Base-by-base conservation (phyloP, 805 yeast genomes). In the Tanozyma kutaoensis region DNA sequence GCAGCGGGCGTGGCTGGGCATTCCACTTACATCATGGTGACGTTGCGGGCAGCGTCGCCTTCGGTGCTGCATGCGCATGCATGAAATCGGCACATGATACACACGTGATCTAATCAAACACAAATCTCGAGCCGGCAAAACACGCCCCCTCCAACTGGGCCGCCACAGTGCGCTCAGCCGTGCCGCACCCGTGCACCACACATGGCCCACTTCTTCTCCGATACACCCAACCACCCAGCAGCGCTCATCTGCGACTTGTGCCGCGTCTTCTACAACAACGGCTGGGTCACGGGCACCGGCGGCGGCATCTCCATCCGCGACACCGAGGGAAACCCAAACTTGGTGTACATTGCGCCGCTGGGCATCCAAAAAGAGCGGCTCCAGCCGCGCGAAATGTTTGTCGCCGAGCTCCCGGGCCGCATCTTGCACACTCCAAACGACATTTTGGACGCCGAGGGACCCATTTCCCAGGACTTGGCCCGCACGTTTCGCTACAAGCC, bases 231-330 rank as follows among this genome's bases (percentile, higher is more conserved):
- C 23, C 88, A 79, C 47, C 94, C 96, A 0, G 93, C 94, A 2
- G 75, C 78, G 42, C 57, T 79, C 40, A 81, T 86, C 34, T 84
- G 94, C 48, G 79, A 77, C 33, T 62, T 86, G 17, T 85, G 95
- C 47, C 60, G 69, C 27, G 55, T 67, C 12, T 82, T 88, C 46
- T 88, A 78, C 48, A 62, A 69, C 38, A 77, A 78, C 43, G 77
- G 80, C 27, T 85, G 95, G 95, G 88, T 82, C 39, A 76, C 95
- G 0, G 96, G 96, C 3, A 88, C 97, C 1, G 96, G 95, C 3
- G 97, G 96, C 18, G 96, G 96, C 3, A 76, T 88, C 40, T 78
- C 93, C 18, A 76, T 86, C 26, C 54, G 76, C 29, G 62, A 69
- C 26, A 44, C 40, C 10, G 62, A 66, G 2, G 66, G 62, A 1